Percentiles rank a stretch among this genome's conserved stretches.
Evolutionary conservation across 768 basidiomycete genomes (phyloP).

Genomic region (Xanthoconium purpureum): DNA sequence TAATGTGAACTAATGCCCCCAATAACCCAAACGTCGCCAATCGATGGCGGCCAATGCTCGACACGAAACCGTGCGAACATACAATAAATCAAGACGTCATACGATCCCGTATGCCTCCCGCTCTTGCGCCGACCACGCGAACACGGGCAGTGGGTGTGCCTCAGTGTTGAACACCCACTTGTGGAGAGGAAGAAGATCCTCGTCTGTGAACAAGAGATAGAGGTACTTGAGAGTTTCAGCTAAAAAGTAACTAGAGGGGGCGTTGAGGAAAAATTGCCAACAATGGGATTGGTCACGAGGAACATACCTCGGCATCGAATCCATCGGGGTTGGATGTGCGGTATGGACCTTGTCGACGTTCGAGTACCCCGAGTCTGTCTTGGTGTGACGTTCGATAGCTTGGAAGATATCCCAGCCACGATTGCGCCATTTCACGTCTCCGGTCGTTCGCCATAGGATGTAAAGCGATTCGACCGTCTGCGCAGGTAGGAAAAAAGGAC

Average conservation of each 20-base stretch:
- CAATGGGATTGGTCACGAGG: constrained; percentile 11
- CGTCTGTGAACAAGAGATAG: constrained; percentile 63
- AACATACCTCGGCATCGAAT: constrained; percentile 72
- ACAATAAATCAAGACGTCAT: background rate
- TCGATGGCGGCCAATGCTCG: background rate
- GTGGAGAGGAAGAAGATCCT: constrained; percentile 53
- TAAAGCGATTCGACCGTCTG: constrained; percentile 76
- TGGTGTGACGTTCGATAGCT: constrained; percentile 57
- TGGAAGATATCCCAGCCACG: constrained; percentile 69
- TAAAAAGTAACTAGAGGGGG: constrained; percentile 43
- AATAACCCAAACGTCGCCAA: background rate
- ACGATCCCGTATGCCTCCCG: constrained; percentile 38
- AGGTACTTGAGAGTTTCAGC: constrained; percentile 70
- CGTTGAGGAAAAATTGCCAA: constrained; percentile 12
- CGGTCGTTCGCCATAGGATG: constrained; percentile 67
- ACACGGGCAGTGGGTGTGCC: constrained; percentile 77
- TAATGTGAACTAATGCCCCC: no score
- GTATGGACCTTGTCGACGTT: constrained; percentile 47
- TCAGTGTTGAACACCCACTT: constrained; percentile 65
- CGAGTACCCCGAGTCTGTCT: constrained; percentile 60
- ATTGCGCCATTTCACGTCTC: constrained; percentile 64
- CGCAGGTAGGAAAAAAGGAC: background rate
- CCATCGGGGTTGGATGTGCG: constrained; percentile 33
- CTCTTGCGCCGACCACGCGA: constrained; percentile 59
- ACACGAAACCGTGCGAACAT: background rate